These are phyloP conservation scores for Scutellaria barbata DNA, from an alignment of 257 asterid species.

Conservation along the genomic window DNA sequence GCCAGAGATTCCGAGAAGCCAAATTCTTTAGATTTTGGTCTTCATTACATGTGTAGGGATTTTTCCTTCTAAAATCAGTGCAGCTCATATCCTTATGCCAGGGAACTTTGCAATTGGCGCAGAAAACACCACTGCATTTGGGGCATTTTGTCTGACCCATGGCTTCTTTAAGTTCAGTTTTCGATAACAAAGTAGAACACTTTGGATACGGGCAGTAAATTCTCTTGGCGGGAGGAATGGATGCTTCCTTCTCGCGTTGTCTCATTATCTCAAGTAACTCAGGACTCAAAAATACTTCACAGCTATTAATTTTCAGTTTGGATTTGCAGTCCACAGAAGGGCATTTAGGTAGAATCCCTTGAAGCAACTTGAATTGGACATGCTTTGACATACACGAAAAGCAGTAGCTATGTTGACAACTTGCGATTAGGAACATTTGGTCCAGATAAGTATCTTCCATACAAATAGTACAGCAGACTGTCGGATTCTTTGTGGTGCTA, in stretches of 20 bases:
- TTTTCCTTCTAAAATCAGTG: constrained; percentile 30
- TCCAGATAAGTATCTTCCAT: constrained; percentile 47
- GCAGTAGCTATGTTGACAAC: constrained; percentile 61
- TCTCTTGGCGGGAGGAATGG: constrained; percentile 51
- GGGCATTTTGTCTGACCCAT: constrained; percentile 41
- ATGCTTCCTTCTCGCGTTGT: constrained; percentile 56
- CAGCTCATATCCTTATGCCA: constrained; percentile 63
- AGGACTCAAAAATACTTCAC: constrained; percentile 51
- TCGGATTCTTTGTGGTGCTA: constrained; percentile 31
- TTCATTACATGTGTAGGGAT: constrained; percentile 47
- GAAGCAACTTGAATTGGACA: constrained; percentile 59
- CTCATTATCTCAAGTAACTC: constrained; percentile 53
- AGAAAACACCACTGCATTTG: constrained; percentile 53
- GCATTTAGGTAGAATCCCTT: constrained; percentile 54
- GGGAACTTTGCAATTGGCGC: constrained; percentile 59
- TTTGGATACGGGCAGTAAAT: constrained; percentile 62
- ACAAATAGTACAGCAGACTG: constrained; percentile 57
- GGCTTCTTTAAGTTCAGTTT: constrained; percentile 40
- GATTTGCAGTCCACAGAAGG: constrained; percentile 56
- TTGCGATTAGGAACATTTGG: constrained; percentile 49
- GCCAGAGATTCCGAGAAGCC: constrained; percentile 59
- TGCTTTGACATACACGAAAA: constrained; percentile 57
- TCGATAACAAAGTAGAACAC: constrained; percentile 60
- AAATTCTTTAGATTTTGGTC: constrained; percentile 54
- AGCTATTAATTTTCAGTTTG: constrained; percentile 46